Evolutionary conservation across 2,329 filamentous ascomycete genomes (phyloP).

Genomic region (Alternaria atra): DNA sequence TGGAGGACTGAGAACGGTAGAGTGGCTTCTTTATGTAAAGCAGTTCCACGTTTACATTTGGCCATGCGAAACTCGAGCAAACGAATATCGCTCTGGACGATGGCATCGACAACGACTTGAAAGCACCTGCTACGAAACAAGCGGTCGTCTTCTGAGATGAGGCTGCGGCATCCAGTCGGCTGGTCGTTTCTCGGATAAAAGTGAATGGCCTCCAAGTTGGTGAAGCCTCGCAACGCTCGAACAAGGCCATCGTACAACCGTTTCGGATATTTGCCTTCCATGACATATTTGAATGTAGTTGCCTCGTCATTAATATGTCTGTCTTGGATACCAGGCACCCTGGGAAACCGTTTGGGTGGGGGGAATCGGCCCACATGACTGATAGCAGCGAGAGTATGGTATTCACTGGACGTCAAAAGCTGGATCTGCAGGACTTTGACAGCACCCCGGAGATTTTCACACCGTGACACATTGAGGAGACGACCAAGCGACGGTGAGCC

Average conservation of each 20-base stretch:
- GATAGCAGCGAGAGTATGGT: conserved; percentile 31
- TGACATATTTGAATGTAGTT: conserved; percentile 33
- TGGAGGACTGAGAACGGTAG: conserved; percentile 28
- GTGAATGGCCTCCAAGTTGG: conserved; percentile 29
- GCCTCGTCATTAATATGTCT: conserved; percentile 32
- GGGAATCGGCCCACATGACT: conserved; percentile 35
- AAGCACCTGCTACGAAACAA: conserved; percentile 34
- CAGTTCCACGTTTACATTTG: conserved; percentile 18
- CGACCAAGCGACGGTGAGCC: conserved; percentile 34
- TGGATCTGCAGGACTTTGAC: conserved; percentile 36
- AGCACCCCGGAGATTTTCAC: conserved; percentile 22
- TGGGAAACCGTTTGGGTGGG: conserved; percentile 40
- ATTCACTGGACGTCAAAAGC: conserved; percentile 35
- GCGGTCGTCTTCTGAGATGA: conserved; percentile 22
- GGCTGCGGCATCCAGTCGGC: conserved; percentile 16
- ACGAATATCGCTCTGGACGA: conserved; percentile 28
- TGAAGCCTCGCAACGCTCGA: conserved; percentile 24
- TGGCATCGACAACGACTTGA: conserved; percentile 31
- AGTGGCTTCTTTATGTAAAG: conserved; percentile 22
- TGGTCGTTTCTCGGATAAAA: conserved; percentile 26
- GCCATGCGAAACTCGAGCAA: conserved; percentile 34
- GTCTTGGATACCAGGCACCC: conserved; percentile 24
- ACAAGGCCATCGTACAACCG: conserved; percentile 32
- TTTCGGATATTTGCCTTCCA: conserved; percentile 19
- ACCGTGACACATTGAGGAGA: conserved; percentile 28